phyloP scores from a whole-genome alignment of 1,139 yeast genomes.

The Geotrichum reessii region DNA sequence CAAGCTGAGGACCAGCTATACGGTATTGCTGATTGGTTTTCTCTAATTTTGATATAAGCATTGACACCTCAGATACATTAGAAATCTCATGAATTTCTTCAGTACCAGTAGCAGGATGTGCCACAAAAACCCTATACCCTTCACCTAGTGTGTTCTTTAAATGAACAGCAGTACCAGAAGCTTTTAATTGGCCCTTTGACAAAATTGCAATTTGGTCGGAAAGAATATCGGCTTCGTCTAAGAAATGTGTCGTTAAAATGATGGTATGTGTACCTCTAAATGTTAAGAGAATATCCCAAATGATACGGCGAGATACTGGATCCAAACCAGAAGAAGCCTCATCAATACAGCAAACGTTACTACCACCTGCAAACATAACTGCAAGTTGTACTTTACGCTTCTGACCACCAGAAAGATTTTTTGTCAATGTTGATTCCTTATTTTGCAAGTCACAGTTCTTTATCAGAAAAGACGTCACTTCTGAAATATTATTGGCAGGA shows the following conservation, averaged over 20 bases:
- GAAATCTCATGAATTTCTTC: slow-evolving; percentile 26
- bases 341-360: slow-evolving; percentile 37
- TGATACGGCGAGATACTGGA: slow-evolving; percentile 36
- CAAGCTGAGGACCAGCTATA: slow-evolving; percentile 35
- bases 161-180: slow-evolving; percentile 34
- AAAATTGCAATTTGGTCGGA: slow-evolving; percentile 36
- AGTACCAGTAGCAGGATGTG: slow-evolving; percentile 27
- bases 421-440: slow-evolving; percentile 27
- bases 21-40: slow-evolving; percentile 24
- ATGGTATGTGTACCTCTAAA: slow-evolving; percentile 32
- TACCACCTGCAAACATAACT: slow-evolving; percentile 37
- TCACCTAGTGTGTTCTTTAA: slow-evolving; percentile 35
- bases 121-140: slow-evolving; percentile 31
- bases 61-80: slow-evolving; percentile 26
- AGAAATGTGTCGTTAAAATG: slow-evolving; percentile 37
- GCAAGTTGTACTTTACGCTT: slow-evolving; percentile 87
- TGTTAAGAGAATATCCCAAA: slow-evolving; percentile 37
- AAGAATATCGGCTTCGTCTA: slow-evolving; percentile 38
- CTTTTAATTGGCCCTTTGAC: slow-evolving; percentile 33
- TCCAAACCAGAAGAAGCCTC: slow-evolving; percentile 40
- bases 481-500: slow-evolving; percentile 17
- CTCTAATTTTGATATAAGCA: slow-evolving; percentile 25
- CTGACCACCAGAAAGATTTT: slow-evolving; percentile 76
- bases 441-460: slow-evolving; percentile 32
- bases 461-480: slow-evolving; percentile 24